Conservation (phyloP, 306 rosid species). For the Betula pendula region DNA sequence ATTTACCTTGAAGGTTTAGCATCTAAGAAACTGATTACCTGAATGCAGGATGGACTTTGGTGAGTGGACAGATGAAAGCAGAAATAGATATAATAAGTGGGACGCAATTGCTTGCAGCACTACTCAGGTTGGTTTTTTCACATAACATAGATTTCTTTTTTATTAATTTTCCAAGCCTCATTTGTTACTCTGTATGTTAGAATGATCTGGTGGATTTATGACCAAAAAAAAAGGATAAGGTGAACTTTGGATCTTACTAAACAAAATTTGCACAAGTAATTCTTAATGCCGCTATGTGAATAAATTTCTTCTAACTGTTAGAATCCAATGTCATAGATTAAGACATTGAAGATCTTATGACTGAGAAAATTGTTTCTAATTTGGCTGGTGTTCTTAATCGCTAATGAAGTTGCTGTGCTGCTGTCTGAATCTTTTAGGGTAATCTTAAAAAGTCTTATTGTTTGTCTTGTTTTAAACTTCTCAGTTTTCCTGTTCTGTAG, state of each 20-base stretch:
- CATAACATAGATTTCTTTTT: neutral
- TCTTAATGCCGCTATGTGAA: neutral
- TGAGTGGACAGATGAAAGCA: conserved; percentile 70
- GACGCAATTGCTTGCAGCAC: conserved; percentile 81
- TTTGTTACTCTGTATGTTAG: neutral
- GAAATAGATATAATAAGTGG: conserved; percentile 73
- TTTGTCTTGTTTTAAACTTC: neutral
- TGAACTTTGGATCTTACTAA: neutral
- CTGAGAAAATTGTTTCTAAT: neutral
- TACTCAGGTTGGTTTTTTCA: conserved; percentile 57
- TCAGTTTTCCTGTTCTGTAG: conserved; percentile 34
- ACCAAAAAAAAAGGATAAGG: too few species aligned
- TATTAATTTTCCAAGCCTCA: neutral
- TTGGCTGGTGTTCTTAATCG: neutral
- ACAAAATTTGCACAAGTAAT: neutral
- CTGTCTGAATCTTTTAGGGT: neutral
- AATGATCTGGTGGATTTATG: neutral
- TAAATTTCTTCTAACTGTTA: neutral
- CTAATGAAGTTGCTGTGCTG: neutral
- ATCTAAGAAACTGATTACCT: conserved; percentile 26
- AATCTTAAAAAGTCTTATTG: neutral
- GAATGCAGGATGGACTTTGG: conserved; percentile 69
- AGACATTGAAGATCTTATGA: neutral
- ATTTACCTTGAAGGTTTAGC: neutral
- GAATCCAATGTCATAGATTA: neutral